Base-by-base conservation (phyloP, 305 asterid species). In the Andrographis paniculata region DNA sequence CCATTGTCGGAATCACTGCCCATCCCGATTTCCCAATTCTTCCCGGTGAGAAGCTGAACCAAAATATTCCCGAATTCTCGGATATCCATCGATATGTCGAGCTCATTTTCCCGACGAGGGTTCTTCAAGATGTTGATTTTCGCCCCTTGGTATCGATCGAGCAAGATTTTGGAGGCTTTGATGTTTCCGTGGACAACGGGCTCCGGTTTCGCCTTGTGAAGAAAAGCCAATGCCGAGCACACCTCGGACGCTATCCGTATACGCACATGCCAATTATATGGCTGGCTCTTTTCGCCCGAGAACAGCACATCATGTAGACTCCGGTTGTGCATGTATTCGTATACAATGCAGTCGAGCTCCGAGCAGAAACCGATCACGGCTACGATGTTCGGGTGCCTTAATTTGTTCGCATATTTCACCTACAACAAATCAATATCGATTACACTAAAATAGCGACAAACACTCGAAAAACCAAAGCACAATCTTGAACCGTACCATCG, bases 291-390 rank as follows among this genome's bases (percentile, higher is more conserved):
- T 39, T 33, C 59, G 4, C 54, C 37, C 46, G 79, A 60, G 62
- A 72, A 80, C 64, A 84, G 55, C n/a, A 62, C 55, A 17, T 84
- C 68, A 14, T 76, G 62, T 49, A 84, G 58, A 76, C 70, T 62
- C 9, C 85, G 81, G 30, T 75, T 71, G 49, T 69, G 58, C 83
- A 69, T 71, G 71, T 75, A 71, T 63, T 80, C 94, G 6, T 64
- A 75, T 0, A 72, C 76, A 2, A 77, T 62, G 60, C 81, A 84
- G 42, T 53, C 75, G 58, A 65, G 73, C 58, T 84, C 70, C 9
- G 77, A 46, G 74, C 92, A 80, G 74, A 75, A 75, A 36, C 88
- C 94, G 0, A 80, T 61, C 64, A 78, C 59, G 22, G 79, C 60
- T 36, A 80, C 64, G 20, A 84, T 33, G 41, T 80, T 67, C 1